phyloP scores from a whole-genome alignment of 129 eudicot genomes.

The Helianthus annuus region HanXRQr2.0-SUNRISE NC_035433.2:125646529-125647028 shows the following conservation, averaged over 20 bases:
- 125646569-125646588: constrained; percentile 9
- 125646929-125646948: constrained; percentile 20
- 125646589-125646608: constrained; percentile 7
- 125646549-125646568: background rate
- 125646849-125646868: constrained; percentile 90
- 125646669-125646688: constrained; percentile 67
- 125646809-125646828: constrained; percentile 55
- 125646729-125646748: constrained; percentile 54
- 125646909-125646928: constrained; percentile 63
- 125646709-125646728: constrained; percentile 51
- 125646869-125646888: constrained; percentile 83
- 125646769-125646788: constrained; percentile 49
- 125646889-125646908: constrained; percentile 79
- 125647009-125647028: constrained; percentile 75
- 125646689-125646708: constrained; percentile 72
- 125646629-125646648: constrained; percentile 39
- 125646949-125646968: constrained; percentile 7
- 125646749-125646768: constrained; percentile 41
- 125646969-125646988: constrained; percentile 1
- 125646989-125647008: constrained; percentile 20
- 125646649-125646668: constrained; percentile 45
- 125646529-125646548: background rate
- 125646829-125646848: constrained; percentile 91
- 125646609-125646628: constrained; percentile 30
- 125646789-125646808: constrained; percentile 73